Evolutionary conservation across 495 filamentous ascomycete species (phyloP).

Genomic region (Physcia stellaris): DNA sequence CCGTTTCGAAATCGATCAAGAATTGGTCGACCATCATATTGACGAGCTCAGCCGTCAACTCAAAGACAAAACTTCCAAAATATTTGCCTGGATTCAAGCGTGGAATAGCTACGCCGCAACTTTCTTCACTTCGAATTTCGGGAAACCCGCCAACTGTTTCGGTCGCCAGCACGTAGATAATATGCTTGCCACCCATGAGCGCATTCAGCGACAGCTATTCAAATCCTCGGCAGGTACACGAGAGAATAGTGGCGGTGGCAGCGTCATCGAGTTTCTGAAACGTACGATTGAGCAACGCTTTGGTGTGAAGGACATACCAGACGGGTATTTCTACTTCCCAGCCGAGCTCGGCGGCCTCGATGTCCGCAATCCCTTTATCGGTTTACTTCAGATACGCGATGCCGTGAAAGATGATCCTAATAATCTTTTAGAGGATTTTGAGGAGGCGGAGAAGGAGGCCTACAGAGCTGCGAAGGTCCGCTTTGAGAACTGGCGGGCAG

Average conservation of each 20-base stretch:
- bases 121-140: constrained; percentile 56
- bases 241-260: constrained; percentile 23
- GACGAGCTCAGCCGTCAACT: constrained; percentile 47
- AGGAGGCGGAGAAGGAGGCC: constrained; percentile 25
- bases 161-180: constrained; percentile 49
- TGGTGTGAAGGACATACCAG: constrained; percentile 39
- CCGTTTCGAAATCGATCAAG: constrained; percentile 47
- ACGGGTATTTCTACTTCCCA: constrained; percentile 57
- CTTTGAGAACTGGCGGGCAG: too few species aligned
- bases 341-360: constrained; percentile 44
- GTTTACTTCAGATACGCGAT: constrained; percentile 38
- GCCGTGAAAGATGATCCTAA: constrained; percentile 34
- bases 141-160: constrained; percentile 49
- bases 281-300: constrained; percentile 40
- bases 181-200: constrained; percentile 42
- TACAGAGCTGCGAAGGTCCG: constrained; percentile 33
- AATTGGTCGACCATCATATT: constrained; percentile 48
- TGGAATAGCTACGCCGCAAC: constrained; percentile 52
- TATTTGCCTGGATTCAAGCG: constrained; percentile 51
- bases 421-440: constrained; percentile 28
- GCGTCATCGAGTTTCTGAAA: constrained; percentile 45
- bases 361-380: constrained; percentile 42
- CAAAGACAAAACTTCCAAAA: constrained; percentile 33
- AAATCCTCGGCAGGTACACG: constrained; percentile 6
- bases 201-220: constrained; percentile 46